Evolutionary conservation across 1,139 yeast species (phyloP).

Genomic region (Yamadazyma friedrichii): DNA sequence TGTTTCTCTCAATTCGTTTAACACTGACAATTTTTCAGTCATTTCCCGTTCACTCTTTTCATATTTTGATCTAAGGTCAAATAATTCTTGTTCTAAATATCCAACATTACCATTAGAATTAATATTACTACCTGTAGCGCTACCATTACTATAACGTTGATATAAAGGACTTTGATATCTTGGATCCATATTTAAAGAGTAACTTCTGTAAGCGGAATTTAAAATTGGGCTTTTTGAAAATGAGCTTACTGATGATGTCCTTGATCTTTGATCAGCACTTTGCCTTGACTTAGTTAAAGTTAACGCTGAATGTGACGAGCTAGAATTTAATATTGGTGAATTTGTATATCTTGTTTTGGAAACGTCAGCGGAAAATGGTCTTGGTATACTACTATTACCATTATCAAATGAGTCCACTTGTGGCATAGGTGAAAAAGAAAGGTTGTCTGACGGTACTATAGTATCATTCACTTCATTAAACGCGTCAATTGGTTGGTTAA

Average conservation of each 20-base stretch:
- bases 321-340: not conserved
- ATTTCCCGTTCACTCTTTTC: slow-evolving; percentile 27
- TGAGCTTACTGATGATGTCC: slow-evolving; percentile 15
- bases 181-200: slow-evolving; percentile 9
- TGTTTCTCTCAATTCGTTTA: slow-evolving; percentile 42
- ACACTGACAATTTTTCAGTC: slow-evolving; percentile 33
- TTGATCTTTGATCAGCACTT: slow-evolving; percentile 10
- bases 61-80: slow-evolving; percentile 18
- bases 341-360: slow-evolving; percentile 4
- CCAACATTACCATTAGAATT: not conserved
- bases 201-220: slow-evolving; percentile 6
- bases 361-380: slow-evolving; percentile 12
- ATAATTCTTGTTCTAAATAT: slow-evolving; percentile 17
- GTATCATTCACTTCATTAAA: not conserved
- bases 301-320: not conserved
- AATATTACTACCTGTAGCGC: slow-evolving; percentile 3
- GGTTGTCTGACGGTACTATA: not conserved
- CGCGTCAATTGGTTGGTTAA: not conserved
- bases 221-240: slow-evolving; percentile 12
- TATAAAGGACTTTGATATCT: slow-evolving; percentile 4
- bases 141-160: slow-evolving; percentile 7
- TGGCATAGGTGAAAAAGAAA: not conserved
- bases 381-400: slow-evolving; percentile 1
- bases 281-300: not conserved
- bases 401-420: not conserved